These are phyloP conservation scores for Boletales sp. DNA, from an alignment of 768 basidiomycete species.

Conservation along the genomic window DNA sequence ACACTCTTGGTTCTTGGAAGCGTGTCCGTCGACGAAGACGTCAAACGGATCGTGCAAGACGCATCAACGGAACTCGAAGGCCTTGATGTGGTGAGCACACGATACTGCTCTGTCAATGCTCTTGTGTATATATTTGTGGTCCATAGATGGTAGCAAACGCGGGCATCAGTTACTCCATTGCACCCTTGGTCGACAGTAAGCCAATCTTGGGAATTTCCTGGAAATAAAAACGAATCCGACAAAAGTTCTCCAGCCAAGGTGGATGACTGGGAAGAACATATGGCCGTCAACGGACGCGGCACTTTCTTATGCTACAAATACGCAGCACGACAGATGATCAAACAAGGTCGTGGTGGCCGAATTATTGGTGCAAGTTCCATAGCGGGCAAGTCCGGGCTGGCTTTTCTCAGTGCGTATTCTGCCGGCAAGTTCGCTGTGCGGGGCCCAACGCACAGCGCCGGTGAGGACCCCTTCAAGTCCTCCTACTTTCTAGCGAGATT, in stretches of 20 bases:
- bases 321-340: constrained; percentile 37
- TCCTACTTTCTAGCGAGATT: not conserved
- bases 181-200: not conserved
- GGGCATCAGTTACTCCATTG: not conserved
- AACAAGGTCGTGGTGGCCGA: constrained; percentile 36
- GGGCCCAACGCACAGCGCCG: constrained; percentile 36
- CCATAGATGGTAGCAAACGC: constrained; percentile 5
- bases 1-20: constrained; percentile 27
- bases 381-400: constrained; percentile 26
- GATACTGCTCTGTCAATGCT: not conserved
- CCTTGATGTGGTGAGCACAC: not conserved
- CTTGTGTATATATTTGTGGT: not conserved
- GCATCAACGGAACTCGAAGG: constrained; percentile 29
- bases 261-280: constrained; percentile 14
- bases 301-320: constrained; percentile 38
- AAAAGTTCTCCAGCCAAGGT: not conserved
- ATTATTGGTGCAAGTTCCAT: constrained; percentile 32
- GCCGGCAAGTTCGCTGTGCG: constrained; percentile 35
- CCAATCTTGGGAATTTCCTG: not conserved
- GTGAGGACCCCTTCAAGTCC: constrained; percentile 13
- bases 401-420: constrained; percentile 2
- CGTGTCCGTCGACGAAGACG: constrained; percentile 38
- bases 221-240: not conserved
- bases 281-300: constrained; percentile 36
- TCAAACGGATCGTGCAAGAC: constrained; percentile 35